Evolutionary conservation across 371 early-diverging fungal species (phyloP).

Genomic region (Chytridium lagenaria): DNA sequence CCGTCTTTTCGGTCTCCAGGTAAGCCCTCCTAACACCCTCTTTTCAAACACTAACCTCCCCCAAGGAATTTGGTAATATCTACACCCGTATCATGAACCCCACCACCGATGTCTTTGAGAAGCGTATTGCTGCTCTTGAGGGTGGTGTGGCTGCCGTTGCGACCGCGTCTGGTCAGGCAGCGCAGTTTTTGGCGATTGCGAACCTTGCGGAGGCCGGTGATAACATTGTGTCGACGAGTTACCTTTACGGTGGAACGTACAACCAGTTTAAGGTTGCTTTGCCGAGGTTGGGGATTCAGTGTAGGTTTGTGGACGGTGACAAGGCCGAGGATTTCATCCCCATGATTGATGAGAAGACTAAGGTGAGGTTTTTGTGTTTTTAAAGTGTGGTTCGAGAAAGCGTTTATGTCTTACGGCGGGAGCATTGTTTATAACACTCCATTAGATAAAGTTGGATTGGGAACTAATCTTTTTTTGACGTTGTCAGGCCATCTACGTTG

Average conservation of each 20-base stretch:
- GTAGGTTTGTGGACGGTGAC: slow-evolving; percentile 76
- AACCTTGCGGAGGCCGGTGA: slow-evolving; percentile 79
- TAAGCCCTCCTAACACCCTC: neutral
- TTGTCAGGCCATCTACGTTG: slow-evolving; percentile 72
- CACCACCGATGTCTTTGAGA: slow-evolving; percentile 85
- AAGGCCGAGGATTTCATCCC: slow-evolving; percentile 69
- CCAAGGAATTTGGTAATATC: slow-evolving; percentile 62
- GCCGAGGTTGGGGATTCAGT: slow-evolving; percentile 80
- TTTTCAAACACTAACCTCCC: neutral
- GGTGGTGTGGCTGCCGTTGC: slow-evolving; percentile 73
- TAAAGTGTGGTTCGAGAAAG: neutral
- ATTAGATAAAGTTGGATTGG: too few relatives aligned
- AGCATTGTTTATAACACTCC: too few relatives aligned
- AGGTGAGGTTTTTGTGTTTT: slow-evolving; percentile 40
- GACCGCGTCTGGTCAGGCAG: slow-evolving; percentile 78
- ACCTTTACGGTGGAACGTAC: slow-evolving; percentile 87
- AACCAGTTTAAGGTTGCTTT: slow-evolving; percentile 85
- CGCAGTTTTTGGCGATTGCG: slow-evolving; percentile 79
- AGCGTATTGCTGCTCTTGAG: slow-evolving; percentile 88
- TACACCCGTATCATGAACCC: slow-evolving; percentile 88
- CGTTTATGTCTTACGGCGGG: too few relatives aligned
- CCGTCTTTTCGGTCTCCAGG: slow-evolving; percentile 72
- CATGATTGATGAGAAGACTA: slow-evolving; percentile 82
- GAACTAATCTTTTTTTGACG: neutral
- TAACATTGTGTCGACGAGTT: slow-evolving; percentile 80